phyloP scores from a whole-genome alignment of 1,139 yeast species.

The Hyphopichia wangnamkhiaoensis region DNA sequence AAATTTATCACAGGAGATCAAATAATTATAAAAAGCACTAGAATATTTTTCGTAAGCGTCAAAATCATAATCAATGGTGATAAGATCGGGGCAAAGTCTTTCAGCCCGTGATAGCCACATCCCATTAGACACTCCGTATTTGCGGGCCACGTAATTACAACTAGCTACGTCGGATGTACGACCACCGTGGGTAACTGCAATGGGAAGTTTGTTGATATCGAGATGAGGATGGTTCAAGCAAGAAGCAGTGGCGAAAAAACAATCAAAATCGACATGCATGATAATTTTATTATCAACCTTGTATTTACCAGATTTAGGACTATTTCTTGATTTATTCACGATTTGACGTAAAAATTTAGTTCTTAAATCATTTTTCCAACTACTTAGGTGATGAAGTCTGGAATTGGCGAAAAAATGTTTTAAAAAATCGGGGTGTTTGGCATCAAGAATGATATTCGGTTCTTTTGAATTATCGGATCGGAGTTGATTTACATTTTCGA shows the following conservation, averaged over 20 bases:
- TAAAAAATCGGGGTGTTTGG: slow-evolving; percentile 79
- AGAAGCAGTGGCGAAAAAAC: slow-evolving; percentile 90
- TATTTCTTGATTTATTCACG: slow-evolving; percentile 16
- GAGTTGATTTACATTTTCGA: slow-evolving; percentile 4
- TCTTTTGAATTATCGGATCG: slow-evolving; percentile 2
- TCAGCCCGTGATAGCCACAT: slow-evolving; percentile 82
- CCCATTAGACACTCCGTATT: slow-evolving; percentile 75
- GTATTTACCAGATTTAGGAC: not conserved
- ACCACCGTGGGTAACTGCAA: slow-evolving; percentile 85
- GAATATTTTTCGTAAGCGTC: slow-evolving; percentile 61
- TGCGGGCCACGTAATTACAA: slow-evolving; percentile 84
- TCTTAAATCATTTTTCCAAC: slow-evolving; percentile 81
- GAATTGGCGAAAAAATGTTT: slow-evolving; percentile 74
- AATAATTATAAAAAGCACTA: slow-evolving; percentile 50
- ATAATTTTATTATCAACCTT: slow-evolving; percentile 32
- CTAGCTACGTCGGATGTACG: slow-evolving; percentile 79
- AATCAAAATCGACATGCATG: slow-evolving; percentile 88
- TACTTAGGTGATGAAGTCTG: slow-evolving; percentile 81
- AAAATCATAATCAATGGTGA: slow-evolving; percentile 71
- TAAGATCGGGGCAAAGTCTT: slow-evolving; percentile 62
- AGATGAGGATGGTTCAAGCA: slow-evolving; percentile 56
- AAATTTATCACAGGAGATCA: slow-evolving; percentile 50
- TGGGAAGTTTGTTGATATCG: slow-evolving; percentile 60
- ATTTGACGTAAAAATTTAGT: slow-evolving; percentile 54
- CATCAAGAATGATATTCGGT: slow-evolving; percentile 40